Percentiles rank a stretch among this genome's conserved stretches.
Evolutionary conservation across 306 rosid species (phyloP).

Genomic region (Rosa persica): DNA sequence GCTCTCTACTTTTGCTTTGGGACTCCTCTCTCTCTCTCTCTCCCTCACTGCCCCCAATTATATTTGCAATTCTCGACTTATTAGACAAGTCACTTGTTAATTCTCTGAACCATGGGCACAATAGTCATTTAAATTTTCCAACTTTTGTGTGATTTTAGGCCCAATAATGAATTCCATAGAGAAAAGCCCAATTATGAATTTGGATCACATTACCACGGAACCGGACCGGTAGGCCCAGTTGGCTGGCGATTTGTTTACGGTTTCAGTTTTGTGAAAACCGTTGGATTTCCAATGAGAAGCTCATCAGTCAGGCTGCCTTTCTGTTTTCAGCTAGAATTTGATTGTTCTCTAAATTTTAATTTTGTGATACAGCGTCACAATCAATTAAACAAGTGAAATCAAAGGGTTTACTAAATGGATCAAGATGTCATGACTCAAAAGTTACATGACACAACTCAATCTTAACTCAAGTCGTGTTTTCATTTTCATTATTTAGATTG

Average conservation of each 20-base stretch:
- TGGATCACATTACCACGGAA: neutral
- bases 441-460: neutral
- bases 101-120: neutral
- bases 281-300: too few species aligned
- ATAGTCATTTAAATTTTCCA: neutral
- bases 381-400: neutral
- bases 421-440: too few species aligned
- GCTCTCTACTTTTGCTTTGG: too few species aligned
- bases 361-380: neutral
- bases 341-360: too few species aligned
- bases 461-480: neutral
- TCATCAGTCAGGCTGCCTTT: too few species aligned
- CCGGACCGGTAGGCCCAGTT: too few species aligned
- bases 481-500: too few species aligned
- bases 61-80: constrained; percentile 19
- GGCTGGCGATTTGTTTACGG: too few species aligned
- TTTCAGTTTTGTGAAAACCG: too few species aligned
- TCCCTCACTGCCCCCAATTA: neutral
- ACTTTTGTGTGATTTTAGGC: neutral
- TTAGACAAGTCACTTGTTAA: neutral
- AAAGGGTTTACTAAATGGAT: neutral
- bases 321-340: too few species aligned
- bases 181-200: neutral
- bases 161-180: neutral
- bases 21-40: neutral